Base-by-base conservation (phyloP, 371 early-diverging fungal genomes). In the Batkoa obscura region DNA sequence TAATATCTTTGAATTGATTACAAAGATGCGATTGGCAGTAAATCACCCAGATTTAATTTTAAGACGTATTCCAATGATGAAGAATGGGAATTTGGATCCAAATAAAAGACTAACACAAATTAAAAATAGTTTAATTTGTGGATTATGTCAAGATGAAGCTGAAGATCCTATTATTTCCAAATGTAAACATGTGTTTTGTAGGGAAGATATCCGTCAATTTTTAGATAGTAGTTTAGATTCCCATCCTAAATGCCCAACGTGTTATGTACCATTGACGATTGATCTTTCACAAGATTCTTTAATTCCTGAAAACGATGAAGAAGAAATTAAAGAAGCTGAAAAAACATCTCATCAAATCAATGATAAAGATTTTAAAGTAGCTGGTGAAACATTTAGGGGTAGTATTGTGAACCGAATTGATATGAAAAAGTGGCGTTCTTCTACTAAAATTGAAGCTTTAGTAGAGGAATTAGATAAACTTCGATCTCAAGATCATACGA, bases 341-440 rank as follows among this genome's bases (percentile, higher is more conserved):
- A 5, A 46, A 5, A 38, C 5, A 43, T 42, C 12, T 32, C 12
- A 33, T 51, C 50, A 50, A 5, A 46, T 50, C 4, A 57, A 53
- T 2, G 62, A 59, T 30, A 50, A 31, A 1, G 55, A 58, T 3
- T 36, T 59, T 38, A 42, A 62, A 12, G 43, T 68, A 56, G 61
- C 58, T 45, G 32, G 65, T 60, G 58, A 57, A 23, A 60, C 61
- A 4, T 71, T 81, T 9, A 76, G 79, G 45, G 74, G 76, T 10
- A 86, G 87, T 43, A 93, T 94, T 58, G 81, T 94, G 32, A 90
- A 91, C 62, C 83, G 88, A 41, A 89, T 94, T 48, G 77, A 93
- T 62, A 84, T 93, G 84, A 66, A 70, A 38, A 79, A 72, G 5
- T 90, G 91, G 94, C 67, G 79, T 23, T 80, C 78, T 52, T 83